phyloP scores from a whole-genome alignment of 768 basidiomycete genomes.

The Steccherinum ochraceum region DNA sequence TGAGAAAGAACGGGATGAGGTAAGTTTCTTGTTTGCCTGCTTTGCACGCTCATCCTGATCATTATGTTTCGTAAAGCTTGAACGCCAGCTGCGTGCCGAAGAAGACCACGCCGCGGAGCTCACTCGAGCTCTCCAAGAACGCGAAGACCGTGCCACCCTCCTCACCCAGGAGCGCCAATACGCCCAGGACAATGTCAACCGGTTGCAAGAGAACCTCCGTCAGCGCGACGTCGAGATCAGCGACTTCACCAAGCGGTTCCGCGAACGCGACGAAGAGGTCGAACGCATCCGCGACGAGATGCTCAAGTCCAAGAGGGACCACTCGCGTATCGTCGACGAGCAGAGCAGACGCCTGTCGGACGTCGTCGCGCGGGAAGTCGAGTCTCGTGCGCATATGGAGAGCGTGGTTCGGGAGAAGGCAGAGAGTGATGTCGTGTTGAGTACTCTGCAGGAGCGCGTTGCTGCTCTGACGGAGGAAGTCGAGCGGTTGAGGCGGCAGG shows the following conservation, averaged over 20 bases:
- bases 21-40: constrained; percentile 20
- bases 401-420: constrained; percentile 46
- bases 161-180: constrained; percentile 53
- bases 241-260: constrained; percentile 39
- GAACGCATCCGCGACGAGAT: constrained; percentile 53
- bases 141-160: constrained; percentile 42
- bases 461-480: constrained; percentile 35
- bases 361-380: constrained; percentile 38
- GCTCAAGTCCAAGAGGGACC: constrained; percentile 47
- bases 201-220: constrained; percentile 51
- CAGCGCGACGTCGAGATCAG: constrained; percentile 52
- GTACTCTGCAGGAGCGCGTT: constrained; percentile 43
- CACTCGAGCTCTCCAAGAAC: constrained; percentile 42
- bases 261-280: constrained; percentile 43
- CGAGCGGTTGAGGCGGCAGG: constrained; percentile 51
- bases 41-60: not conserved
- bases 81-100: constrained; percentile 45
- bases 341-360: constrained; percentile 42
- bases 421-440: constrained; percentile 46
- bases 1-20: constrained; percentile 52
- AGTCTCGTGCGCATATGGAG: constrained; percentile 42
- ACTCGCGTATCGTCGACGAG: constrained; percentile 42
- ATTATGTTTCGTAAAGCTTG: constrained; percentile 31
- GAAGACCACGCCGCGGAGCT: constrained; percentile 46
- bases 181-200: constrained; percentile 43